Evolutionary conservation across 148 eudicot genomes (phyloP).

Genomic region (Rhododendron kiyosumense): DNA sequence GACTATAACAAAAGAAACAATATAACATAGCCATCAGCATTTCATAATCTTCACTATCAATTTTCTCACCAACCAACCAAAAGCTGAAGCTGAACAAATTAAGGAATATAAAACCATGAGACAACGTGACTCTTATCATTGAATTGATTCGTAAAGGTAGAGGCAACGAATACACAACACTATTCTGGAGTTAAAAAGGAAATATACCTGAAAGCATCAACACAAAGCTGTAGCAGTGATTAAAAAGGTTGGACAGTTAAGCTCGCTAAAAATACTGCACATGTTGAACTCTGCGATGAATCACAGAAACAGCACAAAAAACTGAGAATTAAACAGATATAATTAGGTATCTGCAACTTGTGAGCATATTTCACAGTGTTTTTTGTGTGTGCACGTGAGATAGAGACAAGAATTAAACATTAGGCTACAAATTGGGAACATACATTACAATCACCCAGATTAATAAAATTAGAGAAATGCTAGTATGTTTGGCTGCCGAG

Average conservation of each 20-base stretch:
- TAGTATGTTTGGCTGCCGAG: background rate
- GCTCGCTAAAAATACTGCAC: background rate
- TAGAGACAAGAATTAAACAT: background rate
- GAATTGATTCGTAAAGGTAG: background rate
- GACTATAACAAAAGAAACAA: background rate
- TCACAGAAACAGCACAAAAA: background rate
- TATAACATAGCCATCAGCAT: background rate
- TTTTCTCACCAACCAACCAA: slow-evolving; percentile 11
- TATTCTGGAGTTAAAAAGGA: background rate
- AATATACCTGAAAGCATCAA: background rate
- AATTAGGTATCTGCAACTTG: background rate
- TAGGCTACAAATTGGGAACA: background rate
- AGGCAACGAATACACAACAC: background rate
- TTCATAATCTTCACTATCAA: background rate
- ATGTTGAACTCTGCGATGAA: background rate
- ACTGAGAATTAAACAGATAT: background rate
- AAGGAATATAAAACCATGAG: background rate
- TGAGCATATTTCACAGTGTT: background rate
- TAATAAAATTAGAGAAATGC: background rate
- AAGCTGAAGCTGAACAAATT: background rate
- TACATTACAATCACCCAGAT: background rate
- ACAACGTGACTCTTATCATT: background rate
- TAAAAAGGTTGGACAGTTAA: background rate
- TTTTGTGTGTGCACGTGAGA: background rate
- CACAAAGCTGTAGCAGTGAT: background rate